Base-by-base conservation (phyloP, 2,329 filamentous ascomycete species). In the Aspergillus cejpii region DNA sequence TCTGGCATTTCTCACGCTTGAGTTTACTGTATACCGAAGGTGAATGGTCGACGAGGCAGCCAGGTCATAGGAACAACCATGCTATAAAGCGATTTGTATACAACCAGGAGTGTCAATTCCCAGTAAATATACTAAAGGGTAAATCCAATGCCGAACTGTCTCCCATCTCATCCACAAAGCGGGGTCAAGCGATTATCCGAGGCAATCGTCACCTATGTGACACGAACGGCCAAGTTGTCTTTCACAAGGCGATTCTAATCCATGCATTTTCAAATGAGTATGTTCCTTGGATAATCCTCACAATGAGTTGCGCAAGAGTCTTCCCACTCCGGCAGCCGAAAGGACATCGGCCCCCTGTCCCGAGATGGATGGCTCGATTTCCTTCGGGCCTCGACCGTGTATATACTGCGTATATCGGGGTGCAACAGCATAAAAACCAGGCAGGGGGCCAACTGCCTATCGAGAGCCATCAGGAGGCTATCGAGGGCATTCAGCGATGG, bases 1-100 rank as follows among this genome's bases (percentile, higher is more conserved):
- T 47, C 15, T 64, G 10, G 54, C 31, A 1, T 69, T 68, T 52
- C 43, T 70, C 31, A 52, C 57, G 12, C 43, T 67, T 8, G 67
- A 69, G 44, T 63, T 68, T 40, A 59, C 61, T 2, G 39, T 51
- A 5, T 51, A 41, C 17, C 39, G 23, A 24, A 28, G 12, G 17
- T 39, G 10, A 51, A 20, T 8, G n/a, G 29, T n/a, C 7, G n/a
- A 8, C 3, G 12, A 29, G 7, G 27, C 12, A 29, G 27, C 12
- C 12, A 14, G n/a, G n/a, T n/a, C n/a, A n/a, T n/a, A n/a, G n/a
- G n/a, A n/a, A n/a, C n/a, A n/a, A n/a, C n/a, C n/a, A n/a, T n/a
- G n/a, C n/a, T n/a, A n/a, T n/a, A n/a, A n/a, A n/a, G n/a, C n/a
- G n/a, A n/a, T n/a, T n/a, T n/a, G n/a, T n/a, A n/a, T n/a, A n/a